Conservation (phyloP, 108 stramenopile species). For the Cyclotella atomus region DNA sequence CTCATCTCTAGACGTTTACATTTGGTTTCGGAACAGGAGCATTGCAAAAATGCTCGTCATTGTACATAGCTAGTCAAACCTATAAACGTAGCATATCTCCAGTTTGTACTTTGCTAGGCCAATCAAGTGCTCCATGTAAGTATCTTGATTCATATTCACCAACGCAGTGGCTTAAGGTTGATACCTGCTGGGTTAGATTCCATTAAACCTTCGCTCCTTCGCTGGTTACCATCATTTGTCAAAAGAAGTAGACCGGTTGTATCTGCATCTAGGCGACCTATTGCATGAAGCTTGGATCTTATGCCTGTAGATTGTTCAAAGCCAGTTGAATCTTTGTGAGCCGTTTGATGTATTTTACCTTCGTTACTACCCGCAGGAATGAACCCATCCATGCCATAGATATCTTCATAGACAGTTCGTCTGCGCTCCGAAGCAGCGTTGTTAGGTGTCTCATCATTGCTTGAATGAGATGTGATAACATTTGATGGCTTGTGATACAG, state of each 20-base stretch:
- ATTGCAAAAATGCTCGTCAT: too few relatives aligned
- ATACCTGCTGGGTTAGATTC: too few relatives aligned
- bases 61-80: too few relatives aligned
- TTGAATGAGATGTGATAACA: constrained; percentile 71
- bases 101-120: too few relatives aligned
- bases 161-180: too few relatives aligned
- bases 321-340: neutral
- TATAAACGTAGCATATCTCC: too few relatives aligned
- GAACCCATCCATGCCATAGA: constrained; percentile 58
- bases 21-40: too few relatives aligned
- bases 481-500: constrained; percentile 69
- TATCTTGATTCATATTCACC: too few relatives aligned
- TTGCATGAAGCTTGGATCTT: constrained; percentile 66
- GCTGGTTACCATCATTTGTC: constrained; percentile 79
- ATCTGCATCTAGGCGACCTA: constrained; percentile 73
- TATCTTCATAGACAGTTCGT: constrained; percentile 63
- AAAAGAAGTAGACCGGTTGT: constrained; percentile 71
- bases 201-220: too few relatives aligned
- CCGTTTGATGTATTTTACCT: neutral
- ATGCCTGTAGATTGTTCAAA: constrained; percentile 61
- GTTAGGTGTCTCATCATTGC: constrained; percentile 34
- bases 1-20: too few relatives aligned
- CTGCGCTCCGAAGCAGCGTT: constrained; percentile 13
- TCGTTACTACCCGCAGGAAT: neutral
- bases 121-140: too few relatives aligned